These are phyloP conservation scores for Cephaloascus albidus DNA, from an alignment of 805 yeast species.

Conservation along the genomic window DNA sequence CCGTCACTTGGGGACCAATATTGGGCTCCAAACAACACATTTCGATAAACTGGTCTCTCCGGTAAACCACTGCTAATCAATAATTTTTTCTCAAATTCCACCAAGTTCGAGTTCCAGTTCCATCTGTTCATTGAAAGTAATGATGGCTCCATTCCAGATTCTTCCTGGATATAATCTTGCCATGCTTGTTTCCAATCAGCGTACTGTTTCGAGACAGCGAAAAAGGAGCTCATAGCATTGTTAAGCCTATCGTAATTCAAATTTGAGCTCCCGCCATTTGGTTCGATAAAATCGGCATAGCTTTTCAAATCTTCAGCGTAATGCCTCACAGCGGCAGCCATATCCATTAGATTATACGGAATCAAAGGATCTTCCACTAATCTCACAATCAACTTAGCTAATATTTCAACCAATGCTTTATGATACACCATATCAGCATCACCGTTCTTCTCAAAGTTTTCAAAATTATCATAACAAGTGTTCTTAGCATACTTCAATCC, in stretches of 20 bases:
- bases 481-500: slow-evolving; percentile 34
- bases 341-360: slow-evolving; percentile 50
- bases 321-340: slow-evolving; percentile 32
- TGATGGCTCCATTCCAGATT: slow-evolving; percentile 62
- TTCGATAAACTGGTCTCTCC: slow-evolving; percentile 56
- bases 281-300: slow-evolving; percentile 19
- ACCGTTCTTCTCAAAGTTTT: slow-evolving; percentile 36
- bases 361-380: slow-evolving; percentile 70
- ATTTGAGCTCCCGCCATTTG: slow-evolving; percentile 3
- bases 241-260: slow-evolving; percentile 16
- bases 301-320: slow-evolving; percentile 37
- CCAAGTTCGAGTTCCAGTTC: slow-evolving; percentile 70
- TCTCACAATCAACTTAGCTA: slow-evolving; percentile 44
- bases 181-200: slow-evolving; percentile 55
- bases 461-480: slow-evolving; percentile 60
- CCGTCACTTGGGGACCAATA: slow-evolving; percentile 37
- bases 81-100: slow-evolving; percentile 44
- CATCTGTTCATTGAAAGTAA: slow-evolving; percentile 62
- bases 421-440: slow-evolving; percentile 54
- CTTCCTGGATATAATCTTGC: slow-evolving; percentile 31
- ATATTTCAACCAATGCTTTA: slow-evolving; percentile 42
- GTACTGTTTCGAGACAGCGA: slow-evolving; percentile 34
- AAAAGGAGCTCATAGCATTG: slow-evolving; percentile 23
- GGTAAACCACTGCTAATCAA: slow-evolving; percentile 33
- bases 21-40: slow-evolving; percentile 63